These are phyloP conservation scores for Metschnikowia baotianmanensis DNA, from an alignment of 805 yeast genomes.

Conservation along the genomic window DNA sequence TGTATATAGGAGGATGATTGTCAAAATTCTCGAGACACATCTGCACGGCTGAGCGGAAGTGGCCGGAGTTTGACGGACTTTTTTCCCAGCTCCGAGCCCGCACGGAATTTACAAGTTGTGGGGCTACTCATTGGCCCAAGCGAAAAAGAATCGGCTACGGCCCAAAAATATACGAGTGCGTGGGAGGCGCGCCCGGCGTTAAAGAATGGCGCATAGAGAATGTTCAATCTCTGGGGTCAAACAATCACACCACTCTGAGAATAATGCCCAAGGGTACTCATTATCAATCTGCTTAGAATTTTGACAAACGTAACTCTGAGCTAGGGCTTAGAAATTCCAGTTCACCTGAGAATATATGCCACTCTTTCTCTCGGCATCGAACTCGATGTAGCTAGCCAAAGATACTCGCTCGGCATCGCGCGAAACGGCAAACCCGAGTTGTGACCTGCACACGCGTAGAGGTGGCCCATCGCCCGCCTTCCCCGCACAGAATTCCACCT, in stretches of 20 bases:
- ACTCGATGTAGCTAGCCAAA: too few relatives aligned
- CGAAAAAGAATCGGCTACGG: background rate
- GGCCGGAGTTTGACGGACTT: background rate
- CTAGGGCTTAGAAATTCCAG: background rate
- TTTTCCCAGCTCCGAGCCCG: background rate
- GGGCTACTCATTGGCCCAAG: background rate
- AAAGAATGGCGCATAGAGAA: background rate
- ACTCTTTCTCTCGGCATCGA: background rate
- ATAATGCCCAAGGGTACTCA: too few relatives aligned
- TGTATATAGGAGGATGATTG: too few relatives aligned
- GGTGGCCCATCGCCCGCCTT: constrained; percentile 7
- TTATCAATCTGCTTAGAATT: too few relatives aligned
- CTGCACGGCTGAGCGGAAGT: background rate
- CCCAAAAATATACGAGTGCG: background rate
- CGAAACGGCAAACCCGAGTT: constrained; percentile 1
- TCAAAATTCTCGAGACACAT: too few relatives aligned
- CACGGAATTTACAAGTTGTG: background rate
- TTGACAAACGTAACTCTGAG: too few relatives aligned
- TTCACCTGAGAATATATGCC: background rate
- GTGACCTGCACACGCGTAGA: constrained; percentile 1
- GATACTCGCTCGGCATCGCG: constrained; percentile 8
- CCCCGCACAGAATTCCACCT: constrained; percentile 9
- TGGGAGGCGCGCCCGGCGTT: background rate
- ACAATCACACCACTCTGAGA: too few relatives aligned
- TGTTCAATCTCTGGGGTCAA: too few relatives aligned